These are phyloP conservation scores for Auricularia auricula-judae DNA, from an alignment of 768 basidiomycete species.

Conservation along the genomic window DNA sequence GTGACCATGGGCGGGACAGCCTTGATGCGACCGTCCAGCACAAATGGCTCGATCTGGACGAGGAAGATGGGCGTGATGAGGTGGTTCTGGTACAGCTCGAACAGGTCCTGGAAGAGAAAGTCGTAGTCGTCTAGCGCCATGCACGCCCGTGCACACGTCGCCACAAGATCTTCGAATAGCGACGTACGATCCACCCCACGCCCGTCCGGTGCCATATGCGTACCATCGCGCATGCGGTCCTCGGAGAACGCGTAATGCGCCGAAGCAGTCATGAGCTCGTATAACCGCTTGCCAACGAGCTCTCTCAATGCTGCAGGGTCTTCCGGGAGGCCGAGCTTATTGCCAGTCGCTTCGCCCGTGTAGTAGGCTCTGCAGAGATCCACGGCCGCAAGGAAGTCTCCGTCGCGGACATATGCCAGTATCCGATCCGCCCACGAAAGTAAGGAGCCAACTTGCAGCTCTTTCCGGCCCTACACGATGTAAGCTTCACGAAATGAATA, in stretches of 20 bases:
- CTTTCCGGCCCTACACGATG: constrained; percentile 43
- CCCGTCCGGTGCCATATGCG: constrained; percentile 69
- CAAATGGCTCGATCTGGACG: constrained; percentile 65
- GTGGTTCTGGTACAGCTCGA: constrained; percentile 74
- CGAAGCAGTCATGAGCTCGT: constrained; percentile 80
- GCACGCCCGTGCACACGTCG: constrained; percentile 66
- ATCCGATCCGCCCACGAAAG: constrained; percentile 94
- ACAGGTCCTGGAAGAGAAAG: constrained; percentile 88
- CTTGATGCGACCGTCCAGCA: constrained; percentile 62
- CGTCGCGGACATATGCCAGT: constrained; percentile 66
- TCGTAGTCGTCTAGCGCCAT: constrained; percentile 71
- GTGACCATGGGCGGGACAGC: constrained; percentile 80
- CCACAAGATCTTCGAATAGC: constrained; percentile 81
- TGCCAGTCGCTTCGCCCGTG: constrained; percentile 67
- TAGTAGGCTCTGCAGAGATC: constrained; percentile 78
- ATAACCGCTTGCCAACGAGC: constrained; percentile 65
- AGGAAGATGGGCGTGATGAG: constrained; percentile 84
- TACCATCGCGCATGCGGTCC: constrained; percentile 84
- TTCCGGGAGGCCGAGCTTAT: constrained; percentile 75
- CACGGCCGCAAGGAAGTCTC: constrained; percentile 86
- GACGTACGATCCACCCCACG: constrained; percentile 87
- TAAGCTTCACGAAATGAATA: constrained; percentile 1
- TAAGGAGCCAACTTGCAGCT: constrained; percentile 70
- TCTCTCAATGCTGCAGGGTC: constrained; percentile 43
- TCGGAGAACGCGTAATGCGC: constrained; percentile 87